Evolutionary conservation across 495 filamentous ascomycete species (phyloP).

Genomic region (Talaromyces stipitatus): DNA sequence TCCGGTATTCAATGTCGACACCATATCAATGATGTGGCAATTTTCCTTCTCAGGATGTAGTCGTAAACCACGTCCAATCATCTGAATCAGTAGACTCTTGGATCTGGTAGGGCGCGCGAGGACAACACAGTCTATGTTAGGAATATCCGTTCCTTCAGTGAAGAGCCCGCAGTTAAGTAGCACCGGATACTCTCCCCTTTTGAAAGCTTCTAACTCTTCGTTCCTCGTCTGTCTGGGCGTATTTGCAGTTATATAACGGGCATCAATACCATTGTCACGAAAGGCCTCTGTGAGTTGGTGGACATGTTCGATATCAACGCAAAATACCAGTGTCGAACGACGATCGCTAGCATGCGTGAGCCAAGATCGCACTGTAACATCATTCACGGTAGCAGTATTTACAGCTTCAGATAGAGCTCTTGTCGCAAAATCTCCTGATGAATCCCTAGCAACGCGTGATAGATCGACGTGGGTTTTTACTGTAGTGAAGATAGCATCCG

Average conservation of each 20-base stretch:
- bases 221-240: constrained; percentile 59
- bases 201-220: constrained; percentile 66
- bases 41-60: constrained; percentile 72
- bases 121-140: constrained; percentile 91
- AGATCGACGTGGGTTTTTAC: constrained; percentile 76
- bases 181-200: constrained; percentile 68
- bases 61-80: constrained; percentile 93
- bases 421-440: constrained; percentile 71
- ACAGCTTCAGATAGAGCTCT: constrained; percentile 67
- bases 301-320: constrained; percentile 81
- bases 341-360: constrained; percentile 60
- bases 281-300: constrained; percentile 64
- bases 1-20: constrained; percentile 69
- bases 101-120: constrained; percentile 86
- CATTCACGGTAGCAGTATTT: constrained; percentile 70
- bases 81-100: constrained; percentile 85
- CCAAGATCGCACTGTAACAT: constrained; percentile 80
- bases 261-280: constrained; percentile 70
- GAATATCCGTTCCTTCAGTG: constrained; percentile 95
- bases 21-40: constrained; percentile 97
- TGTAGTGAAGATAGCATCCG: constrained; percentile 86
- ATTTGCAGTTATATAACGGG: constrained; percentile 72
- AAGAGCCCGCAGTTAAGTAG: constrained; percentile 94
- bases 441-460: constrained; percentile 52
- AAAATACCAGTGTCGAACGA: constrained; percentile 88